Evolutionary conservation across 768 basidiomycete species (phyloP), one percentile per base, ranked within the genome.

Genomic region (Hirschioporus abietinus): DNA sequence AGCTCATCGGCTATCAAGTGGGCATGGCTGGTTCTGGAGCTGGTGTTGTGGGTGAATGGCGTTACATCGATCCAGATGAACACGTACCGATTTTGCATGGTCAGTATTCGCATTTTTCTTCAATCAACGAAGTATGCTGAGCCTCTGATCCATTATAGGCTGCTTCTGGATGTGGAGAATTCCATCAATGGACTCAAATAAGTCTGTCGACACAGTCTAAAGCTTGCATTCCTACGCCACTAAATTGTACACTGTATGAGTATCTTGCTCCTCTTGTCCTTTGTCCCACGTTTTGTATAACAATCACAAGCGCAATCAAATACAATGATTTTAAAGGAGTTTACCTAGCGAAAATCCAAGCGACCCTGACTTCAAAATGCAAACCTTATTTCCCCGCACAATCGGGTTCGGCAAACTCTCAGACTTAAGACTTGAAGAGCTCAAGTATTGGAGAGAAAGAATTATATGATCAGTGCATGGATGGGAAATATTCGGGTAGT

Each of bases 151-250:
- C 20, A 15, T 52, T 52, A 52, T 15, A 52, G 42, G 42, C 20
- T 52, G 42, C 42, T 52, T 52, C 42, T 52, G 42, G 42, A 52
- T 52, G 42, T 52, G 42, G 42, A 52, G 42, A 52, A 52, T 52
- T 52, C 42, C 42, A 20, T 52, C 42, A 20, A 52, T 5, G 42
- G 8, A 30, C 4, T 30, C 30, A 8, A 8, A 30, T 30, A 30
- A 2, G 8, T 8, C 30, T 30, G 30, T 8, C 30, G 30, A 3
- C 30, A 30, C 8, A 3, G 4, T 30, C 30, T 30, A 30, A 30
- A 30, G 30, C 30, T 30, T 2, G 8, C 30, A 52, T 52, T 52
- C 12, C 3, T 12, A 10, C 12, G 6, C 12, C 42, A 52, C 15
- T 52, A 20, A 20, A 3, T 15, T 15, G 42, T 52, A 15, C 15